These are phyloP conservation scores for Hypoxylon fuscum DNA, from an alignment of 495 filamentous ascomycete species.

Conservation along the genomic window DNA sequence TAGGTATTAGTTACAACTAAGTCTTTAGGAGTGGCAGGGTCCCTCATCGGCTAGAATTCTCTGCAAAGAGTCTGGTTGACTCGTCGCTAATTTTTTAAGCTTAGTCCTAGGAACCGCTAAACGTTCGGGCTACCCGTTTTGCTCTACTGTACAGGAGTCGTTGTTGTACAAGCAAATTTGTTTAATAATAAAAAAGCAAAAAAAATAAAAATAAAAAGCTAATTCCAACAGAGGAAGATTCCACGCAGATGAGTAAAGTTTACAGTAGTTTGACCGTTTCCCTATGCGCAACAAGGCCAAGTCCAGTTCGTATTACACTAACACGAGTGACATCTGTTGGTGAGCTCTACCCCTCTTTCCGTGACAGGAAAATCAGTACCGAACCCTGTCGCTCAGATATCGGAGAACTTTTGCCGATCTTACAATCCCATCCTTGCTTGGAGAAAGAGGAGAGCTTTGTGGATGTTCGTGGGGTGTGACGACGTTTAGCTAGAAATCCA, in stretches of 20 bases:
- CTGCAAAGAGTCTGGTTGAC: constrained; percentile 17
- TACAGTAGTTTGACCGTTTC: not conserved
- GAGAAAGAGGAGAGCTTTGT: not conserved
- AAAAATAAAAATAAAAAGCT: no score
- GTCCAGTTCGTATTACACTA: constrained; percentile 12
- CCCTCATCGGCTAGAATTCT: constrained; percentile 29
- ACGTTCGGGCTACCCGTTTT: constrained; percentile 12
- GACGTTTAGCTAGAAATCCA: not conserved
- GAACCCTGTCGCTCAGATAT: constrained; percentile 1
- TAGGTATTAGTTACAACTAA: constrained; percentile 22
- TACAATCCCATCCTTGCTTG: not conserved
- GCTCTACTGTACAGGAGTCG: constrained; percentile 26
- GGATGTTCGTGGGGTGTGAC: not conserved
- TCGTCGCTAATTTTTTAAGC: constrained; percentile 34
- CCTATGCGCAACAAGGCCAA: not conserved
- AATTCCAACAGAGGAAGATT: not conserved
- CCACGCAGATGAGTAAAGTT: constrained; percentile 3
- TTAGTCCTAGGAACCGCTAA: constrained; percentile 24
- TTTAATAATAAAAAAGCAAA: constrained; percentile 12
- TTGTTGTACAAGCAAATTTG: constrained; percentile 28
- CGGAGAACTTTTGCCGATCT: constrained; percentile 5
- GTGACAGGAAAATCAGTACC: not conserved
- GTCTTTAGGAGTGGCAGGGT: constrained; percentile 29
- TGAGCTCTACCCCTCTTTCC: constrained; percentile 1
- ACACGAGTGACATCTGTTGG: constrained; percentile 9